Base-by-base conservation (phyloP, 148 eudicot species). In the Vaccinium macrocarpon region DNA sequence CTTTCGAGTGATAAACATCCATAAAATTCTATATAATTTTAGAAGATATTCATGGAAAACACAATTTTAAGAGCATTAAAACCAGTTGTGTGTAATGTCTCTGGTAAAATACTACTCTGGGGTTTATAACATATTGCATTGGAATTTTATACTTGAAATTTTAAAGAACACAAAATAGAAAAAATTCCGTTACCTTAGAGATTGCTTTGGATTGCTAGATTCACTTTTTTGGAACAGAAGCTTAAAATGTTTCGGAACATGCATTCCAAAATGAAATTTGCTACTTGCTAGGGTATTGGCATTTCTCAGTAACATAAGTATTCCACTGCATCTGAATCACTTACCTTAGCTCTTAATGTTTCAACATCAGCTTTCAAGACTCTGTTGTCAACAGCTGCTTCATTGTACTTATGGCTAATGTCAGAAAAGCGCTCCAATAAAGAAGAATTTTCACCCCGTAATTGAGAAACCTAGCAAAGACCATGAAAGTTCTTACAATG, bases 331-430 rank as follows among this genome's bases (percentile, higher is more conserved):
- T 64, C 71, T 23, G 32, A 64, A 23, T 68, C 51, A 62, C 56
- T 66, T 90, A 95, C 99, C 96, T 97, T 97, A 81, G 99, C 99
- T 90, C 99, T 92, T 82, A 97, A 79, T 42, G 99, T 97, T 86
- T 97, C 99, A 62, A 97, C 93, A 89, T 97, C 98, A 87, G 99
- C 99, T 91, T 95, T 97, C 52, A 97, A 87, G 57, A 95, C 98
- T 90, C 99, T 91, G 82, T 97, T 97, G 90, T 97, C 98, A 84
- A 97, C 99, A 62, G 98, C 98, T 53, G 98, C 94, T 88, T 97
- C 99, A 83, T 91, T 92, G 81, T 95, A 94, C 90, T 95, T 97
- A 8, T 94, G 95, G 92, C 92, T 95, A 86, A 95, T 89, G 86
- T 94, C 98, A 82, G 98, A 86, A 27, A 93, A 87, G 57, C 98